A percentile compares a stretch with the other conserved stretches of the same genome.
These are phyloP conservation scores for Eimeria falciformis DNA, from an alignment of 169 alveolate genomes.

Conservation along the genomic window DNA sequence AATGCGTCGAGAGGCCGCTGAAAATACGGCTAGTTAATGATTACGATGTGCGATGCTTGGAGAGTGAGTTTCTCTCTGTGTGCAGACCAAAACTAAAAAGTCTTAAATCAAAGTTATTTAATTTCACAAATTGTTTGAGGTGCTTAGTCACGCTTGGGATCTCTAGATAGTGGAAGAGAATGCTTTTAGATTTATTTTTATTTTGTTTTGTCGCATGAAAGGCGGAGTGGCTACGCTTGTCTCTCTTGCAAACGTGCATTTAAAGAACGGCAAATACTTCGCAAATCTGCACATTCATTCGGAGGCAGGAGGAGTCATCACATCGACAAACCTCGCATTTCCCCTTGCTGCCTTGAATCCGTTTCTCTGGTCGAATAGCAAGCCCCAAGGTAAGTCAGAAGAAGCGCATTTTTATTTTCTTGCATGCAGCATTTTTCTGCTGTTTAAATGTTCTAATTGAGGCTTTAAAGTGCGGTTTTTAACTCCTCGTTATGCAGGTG, in stretches of 20 bases:
- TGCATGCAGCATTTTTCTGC: background rate
- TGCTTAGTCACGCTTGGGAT: too few relatives aligned
- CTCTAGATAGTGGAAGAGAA: too few relatives aligned
- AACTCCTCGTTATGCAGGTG: background rate
- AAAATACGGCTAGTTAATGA: background rate
- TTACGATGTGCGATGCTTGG: background rate
- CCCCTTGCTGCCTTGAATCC: slow-evolving; percentile 2
- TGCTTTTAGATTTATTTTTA: too few relatives aligned
- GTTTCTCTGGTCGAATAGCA: background rate
- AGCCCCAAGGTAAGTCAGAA: too few relatives aligned
- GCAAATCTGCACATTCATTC: background rate
- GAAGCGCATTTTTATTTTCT: too few relatives aligned
- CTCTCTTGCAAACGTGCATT: background rate
- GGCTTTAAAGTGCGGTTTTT: background rate
- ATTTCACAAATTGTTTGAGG: too few relatives aligned
- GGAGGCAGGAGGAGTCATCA: background rate
- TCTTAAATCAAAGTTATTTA: background rate
- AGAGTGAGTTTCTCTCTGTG: background rate
- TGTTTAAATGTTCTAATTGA: background rate
- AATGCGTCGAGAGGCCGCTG: background rate
- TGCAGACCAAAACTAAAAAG: too few relatives aligned
- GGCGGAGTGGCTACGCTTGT: background rate
- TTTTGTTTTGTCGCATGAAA: background rate
- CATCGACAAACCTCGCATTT: background rate
- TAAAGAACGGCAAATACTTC: background rate